Base-by-base conservation (phyloP, 2,329 filamentous ascomycete genomes). In the Microcera coccophila region DNA sequence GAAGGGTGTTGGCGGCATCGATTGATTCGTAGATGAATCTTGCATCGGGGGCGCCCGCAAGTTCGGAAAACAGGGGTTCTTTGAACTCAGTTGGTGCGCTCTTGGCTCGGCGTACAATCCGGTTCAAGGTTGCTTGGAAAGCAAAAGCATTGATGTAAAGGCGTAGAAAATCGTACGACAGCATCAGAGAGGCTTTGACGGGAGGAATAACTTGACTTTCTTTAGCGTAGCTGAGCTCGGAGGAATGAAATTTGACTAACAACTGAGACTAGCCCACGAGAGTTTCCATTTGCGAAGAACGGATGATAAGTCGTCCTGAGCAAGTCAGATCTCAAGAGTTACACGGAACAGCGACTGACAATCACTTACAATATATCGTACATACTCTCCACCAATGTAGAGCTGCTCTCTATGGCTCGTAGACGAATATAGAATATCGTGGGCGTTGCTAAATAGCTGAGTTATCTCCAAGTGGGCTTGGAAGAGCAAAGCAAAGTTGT, bases 141-240 rank as follows among this genome's bases (percentile, higher is more conserved):
- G 84, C 84, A 57, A 87, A 88, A 0, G 84, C 84, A 45, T 86
- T 87, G 38, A 84, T 85, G 60, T 88, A 88, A 1, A 88, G 71
- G 5, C 84, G 75, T 2, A 88, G 66, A 55, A 87, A 88, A 52
- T 87, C 82, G 55, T 86, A 87, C 0, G 82, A 85, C 55, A 88
- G 72, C 18, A 85, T 70, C 3, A 88, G 64, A 4, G 78, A 84
- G 3, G 80, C 78, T 59, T 85, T 85, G 49, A 87, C 75, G 5
- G 78, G 76, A 1, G 78, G 72, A 1, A 82, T 84, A 57, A 77
- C 76, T 78, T 40, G 3, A 8, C 17, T 24, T n/a, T 9, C 16
- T 21, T 39, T 3, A 44, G 26, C 12, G 16, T 21, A 19, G 31
- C 24, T 35, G 7, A 29, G 29, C 3, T 11, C 15, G 11, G 9